Base-by-base conservation (phyloP, 331 rosid genomes). In the Pyracantha coccinea region DNA sequence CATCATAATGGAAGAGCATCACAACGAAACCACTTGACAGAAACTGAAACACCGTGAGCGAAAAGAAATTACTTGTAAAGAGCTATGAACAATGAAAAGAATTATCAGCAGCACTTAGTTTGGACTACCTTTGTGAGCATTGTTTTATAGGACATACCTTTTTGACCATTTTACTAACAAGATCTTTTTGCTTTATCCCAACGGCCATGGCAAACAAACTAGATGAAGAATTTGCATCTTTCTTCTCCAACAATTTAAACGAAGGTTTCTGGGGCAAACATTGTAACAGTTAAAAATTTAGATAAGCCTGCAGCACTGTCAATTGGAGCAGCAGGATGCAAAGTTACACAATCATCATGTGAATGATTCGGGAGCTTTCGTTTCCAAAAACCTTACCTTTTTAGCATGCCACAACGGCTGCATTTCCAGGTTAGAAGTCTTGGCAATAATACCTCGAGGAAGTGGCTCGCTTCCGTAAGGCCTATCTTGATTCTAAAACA, bases 1-100 rank as follows among this genome's bases (percentile, higher is more conserved):
- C 92, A 72, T 94, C 99, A 61, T 94, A 94, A 75, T 94, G 99
- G 78, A 90, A 92, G 79, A 94, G 93, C 91, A 90, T 94, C 74
- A 94, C 90, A 66, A 20, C 75, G 74, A 90, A 94, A 78, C 83
- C 66, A 76, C 86, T 83, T 31, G 86, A 85, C 15, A 94, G 81
- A 84, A 92, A 94, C 97, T 94, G 88, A 61, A 78, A 73, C 24
- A 68, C 14, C 31, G 68, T 1, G 66, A 32, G 75, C 35, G 59
- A 50, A 70, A 71, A 68, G 61, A 25, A 33, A 57, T 69, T 29
- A 74, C 41, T 47, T 17, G 16, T 21, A 38, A 38, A 10, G 47
- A 21, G 33, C 59, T 24, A 52, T 41, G 61, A 74, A 71, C 41
- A 72, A 31, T 1, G 62, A 63, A 24, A 57, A n/a, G 9, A 35